phyloP scores from a whole-genome alignment of 2,329 filamentous ascomycete species.

The Aureobasidium sp. region DNA sequence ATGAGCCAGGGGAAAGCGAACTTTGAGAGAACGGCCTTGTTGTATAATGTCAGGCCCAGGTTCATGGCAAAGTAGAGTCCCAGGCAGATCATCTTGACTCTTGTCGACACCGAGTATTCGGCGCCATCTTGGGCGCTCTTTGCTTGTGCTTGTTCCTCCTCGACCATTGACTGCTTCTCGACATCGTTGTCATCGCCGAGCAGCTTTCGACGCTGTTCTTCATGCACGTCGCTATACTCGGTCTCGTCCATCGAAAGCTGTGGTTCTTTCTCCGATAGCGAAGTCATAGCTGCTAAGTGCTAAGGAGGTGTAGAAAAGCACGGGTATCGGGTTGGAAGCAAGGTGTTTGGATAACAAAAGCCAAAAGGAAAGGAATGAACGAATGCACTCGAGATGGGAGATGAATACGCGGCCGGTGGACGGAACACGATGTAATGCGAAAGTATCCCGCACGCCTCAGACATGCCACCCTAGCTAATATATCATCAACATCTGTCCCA shows the following conservation, averaged over 20 bases:
- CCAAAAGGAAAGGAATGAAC: background rate
- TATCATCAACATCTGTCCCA: background rate
- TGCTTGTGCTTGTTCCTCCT: background rate
- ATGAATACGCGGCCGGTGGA: background rate
- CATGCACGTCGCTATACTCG: background rate
- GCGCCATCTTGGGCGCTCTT: conserved; percentile 13
- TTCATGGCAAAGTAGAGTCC: conserved; percentile 45
- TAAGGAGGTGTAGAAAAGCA: background rate
- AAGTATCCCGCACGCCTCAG: conserved; percentile 4
- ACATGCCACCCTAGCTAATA: conserved; percentile 8
- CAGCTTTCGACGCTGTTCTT: conserved; percentile 4
- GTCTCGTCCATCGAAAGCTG: conserved; percentile 5
- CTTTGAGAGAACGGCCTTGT: conserved; percentile 48
- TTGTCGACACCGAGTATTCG: conserved; percentile 17
- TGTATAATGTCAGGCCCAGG: conserved; percentile 49
- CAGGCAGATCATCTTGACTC: conserved; percentile 15
- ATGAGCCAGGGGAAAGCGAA: conserved; percentile 56
- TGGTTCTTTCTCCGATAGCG: conserved; percentile 5
- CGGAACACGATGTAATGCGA: conserved; percentile 1
- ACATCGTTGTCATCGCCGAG: conserved; percentile 12
- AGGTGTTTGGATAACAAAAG: background rate
- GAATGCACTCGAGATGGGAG: background rate
- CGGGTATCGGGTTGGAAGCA: background rate
- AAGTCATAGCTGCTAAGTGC: conserved; percentile 4
- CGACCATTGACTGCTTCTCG: conserved; percentile 5